Percentiles rank a stretch among this genome's conserved stretches.
phyloP scores from a whole-genome alignment of 2,329 filamentous ascomycete genomes.

The Ustulina deusta region DNA sequence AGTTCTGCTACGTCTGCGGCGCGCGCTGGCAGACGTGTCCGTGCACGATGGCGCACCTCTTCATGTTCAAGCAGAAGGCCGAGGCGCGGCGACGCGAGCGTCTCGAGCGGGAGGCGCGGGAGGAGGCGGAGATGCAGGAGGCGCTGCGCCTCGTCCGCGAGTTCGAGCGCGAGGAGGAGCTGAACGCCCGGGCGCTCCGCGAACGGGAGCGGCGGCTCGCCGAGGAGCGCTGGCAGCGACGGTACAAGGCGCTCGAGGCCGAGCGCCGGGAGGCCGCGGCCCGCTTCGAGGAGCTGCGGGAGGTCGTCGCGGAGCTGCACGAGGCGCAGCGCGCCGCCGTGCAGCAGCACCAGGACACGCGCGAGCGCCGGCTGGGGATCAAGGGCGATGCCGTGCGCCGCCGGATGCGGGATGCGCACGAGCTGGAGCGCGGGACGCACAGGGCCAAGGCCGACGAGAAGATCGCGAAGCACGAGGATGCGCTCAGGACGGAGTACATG shows the following conservation, averaged over 20 bases:
- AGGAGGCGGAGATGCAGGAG: slow-evolving; percentile 53
- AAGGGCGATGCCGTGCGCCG: slow-evolving; percentile 46
- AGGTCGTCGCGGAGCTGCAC: slow-evolving; percentile 56
- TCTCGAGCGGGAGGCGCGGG: slow-evolving; percentile 51
- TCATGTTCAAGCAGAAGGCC: slow-evolving; percentile 55
- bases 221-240: slow-evolving; percentile 52
- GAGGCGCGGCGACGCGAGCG: slow-evolving; percentile 52
- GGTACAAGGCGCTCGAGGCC: slow-evolving; percentile 51
- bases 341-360: slow-evolving; percentile 43
- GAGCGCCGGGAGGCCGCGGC: slow-evolving; percentile 55
- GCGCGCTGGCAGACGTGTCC: slow-evolving; percentile 77
- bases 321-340: slow-evolving; percentile 57
- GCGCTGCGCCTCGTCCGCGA: slow-evolving; percentile 62
- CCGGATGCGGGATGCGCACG: slow-evolving; percentile 52
- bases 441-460: slow-evolving; percentile 45
- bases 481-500: slow-evolving; percentile 57
- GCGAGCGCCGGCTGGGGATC: slow-evolving; percentile 41
- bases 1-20: slow-evolving; percentile 88
- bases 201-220: slow-evolving; percentile 55
- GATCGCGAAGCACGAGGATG: slow-evolving; percentile 52
- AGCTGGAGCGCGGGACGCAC: slow-evolving; percentile 50
- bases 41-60: slow-evolving; percentile 66
- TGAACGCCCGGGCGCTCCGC: slow-evolving; percentile 55
- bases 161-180: slow-evolving; percentile 60
- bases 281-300: slow-evolving; percentile 55